Evolutionary conservation across 1,139 yeast species (phyloP), one percentile per base, ranked within the genome.

Genomic region (Sugiyamaella neomexicana): DNA sequence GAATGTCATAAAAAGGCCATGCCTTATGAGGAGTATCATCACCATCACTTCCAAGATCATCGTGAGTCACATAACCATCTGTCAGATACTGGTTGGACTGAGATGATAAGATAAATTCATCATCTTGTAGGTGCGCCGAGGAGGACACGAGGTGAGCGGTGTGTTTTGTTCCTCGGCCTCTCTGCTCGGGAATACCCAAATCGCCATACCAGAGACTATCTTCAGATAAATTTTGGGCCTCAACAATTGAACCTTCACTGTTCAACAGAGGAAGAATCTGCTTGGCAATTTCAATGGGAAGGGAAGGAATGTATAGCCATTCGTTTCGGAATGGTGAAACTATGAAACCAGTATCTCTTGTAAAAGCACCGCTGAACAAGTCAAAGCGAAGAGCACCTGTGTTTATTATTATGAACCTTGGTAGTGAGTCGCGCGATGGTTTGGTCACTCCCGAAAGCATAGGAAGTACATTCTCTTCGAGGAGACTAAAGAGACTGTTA

Each of bases 311-410:
- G 53, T 76, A 78, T 31, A 75, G 77, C 98, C 98, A 93, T 51
- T 79, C 78, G 66, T 90, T 90, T 54, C 80, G 76, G 70, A 90
- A 93, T 0, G 99, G 98, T 0, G 96, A 85, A 0, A 93, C 87
- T 47, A 87, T 89, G 66, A 77, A 93, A 58, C 87, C 86, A 0
- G 95, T 78, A 69, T 91, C 96, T 43, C 75, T 72, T 0, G 96
- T 90, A 67, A 86, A 93, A 1, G 85, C 83, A 0, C 98, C 99
- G 68, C 85, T 82, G 72, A 86, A 87, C 54, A 93, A 71, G 67
- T 93, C 98, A 67, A 89, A 93, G 50, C 99, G 79, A 4, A 93
- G 79, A 0, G 96, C 86, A 0, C 98, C 98, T 0, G 97, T 86
- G 66, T 93, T 93, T 56, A 89, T 81, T 46, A 88, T 72, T 32